Base-by-base conservation (phyloP, 2,329 filamentous ascomycete species). In the Arthrobotrys musiformis region DNA sequence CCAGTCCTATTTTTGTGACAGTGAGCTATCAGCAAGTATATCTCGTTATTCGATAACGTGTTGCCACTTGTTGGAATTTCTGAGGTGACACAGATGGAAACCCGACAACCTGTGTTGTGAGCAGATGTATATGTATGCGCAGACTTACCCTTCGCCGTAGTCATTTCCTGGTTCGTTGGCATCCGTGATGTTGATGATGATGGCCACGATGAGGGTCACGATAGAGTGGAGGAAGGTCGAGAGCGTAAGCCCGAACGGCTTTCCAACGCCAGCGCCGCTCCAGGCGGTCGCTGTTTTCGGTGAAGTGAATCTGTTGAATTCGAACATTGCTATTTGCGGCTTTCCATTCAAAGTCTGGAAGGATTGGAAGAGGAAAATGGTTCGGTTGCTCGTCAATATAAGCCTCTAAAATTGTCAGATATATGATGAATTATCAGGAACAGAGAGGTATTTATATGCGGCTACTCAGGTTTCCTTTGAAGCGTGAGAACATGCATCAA, bases 161-260 rank as follows among this genome's bases (percentile, higher is more conserved):
- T 76, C 72, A 46, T 76, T 76, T 1, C 19, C 58, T 2, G 58
- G 48, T 17, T 76, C 48, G 30, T 76, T 76, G 24, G 72, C 72
- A n/a, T 52, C 60, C 2, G 66, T 70, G 37, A 69, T 46, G n/a
- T 76, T 76, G 58, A 76, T 62, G 30, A 76, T 64, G 37, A 76
- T 60, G 0, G 58, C 9, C 1, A 70, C 40, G 9, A 76, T 37
- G 15, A 76, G 26, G 15, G 66, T 66, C 15, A 70, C 40, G 26
- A 69, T 46, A 1, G 64, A 64, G 11, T 50, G 15, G 2, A 70
- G 1, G 9, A 70, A 35, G n/a, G 40, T 37, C 5, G 64, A 64
- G 28, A 76, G 58, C 2, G 58, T 52, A 4, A 64, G 42, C 1
- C 33, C n/a, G 5, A 69, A 58, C 13, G 72, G 64, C 17, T 44